Evolutionary conservation across 371 early-diverging fungal species (phyloP).

Genomic region (Zancudomyces culisetae): DNA sequence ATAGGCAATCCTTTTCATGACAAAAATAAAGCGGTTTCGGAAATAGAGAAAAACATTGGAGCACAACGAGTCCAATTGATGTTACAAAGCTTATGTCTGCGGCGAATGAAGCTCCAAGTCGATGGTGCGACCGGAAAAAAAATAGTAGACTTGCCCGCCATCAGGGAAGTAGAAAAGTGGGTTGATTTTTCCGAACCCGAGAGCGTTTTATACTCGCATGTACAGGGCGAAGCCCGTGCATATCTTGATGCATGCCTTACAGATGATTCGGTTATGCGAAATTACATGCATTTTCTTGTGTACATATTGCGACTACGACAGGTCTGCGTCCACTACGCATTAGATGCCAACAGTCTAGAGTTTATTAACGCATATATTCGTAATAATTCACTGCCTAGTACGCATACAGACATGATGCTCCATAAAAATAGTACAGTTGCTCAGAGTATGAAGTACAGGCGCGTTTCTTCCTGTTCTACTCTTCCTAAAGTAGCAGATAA

Average conservation of each 20-base stretch:
- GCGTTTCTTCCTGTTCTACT: no score
- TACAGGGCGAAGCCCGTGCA: conserved; percentile 17
- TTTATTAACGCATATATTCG: background rate
- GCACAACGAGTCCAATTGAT: conserved; percentile 15
- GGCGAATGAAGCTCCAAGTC: conserved; percentile 21
- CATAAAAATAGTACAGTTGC: no score
- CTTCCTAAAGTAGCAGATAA: no score
- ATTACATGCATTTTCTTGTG: conserved; percentile 25
- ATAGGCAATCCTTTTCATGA: conserved; percentile 30
- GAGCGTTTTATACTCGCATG: conserved; percentile 14
- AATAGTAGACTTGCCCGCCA: conserved; percentile 29
- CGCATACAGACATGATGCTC: no score
- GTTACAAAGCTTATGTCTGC: conserved; percentile 19
- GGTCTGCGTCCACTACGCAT: conserved; percentile 27
- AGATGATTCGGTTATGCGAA: conserved; percentile 17
- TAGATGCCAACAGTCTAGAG: background rate
- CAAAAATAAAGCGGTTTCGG: conserved; percentile 19
- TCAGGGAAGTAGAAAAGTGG: conserved; percentile 17
- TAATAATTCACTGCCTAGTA: no score
- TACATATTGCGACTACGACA: conserved; percentile 28
- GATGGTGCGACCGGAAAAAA: conserved; percentile 13
- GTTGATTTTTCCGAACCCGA: conserved; percentile 22
- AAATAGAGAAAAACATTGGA: conserved; percentile 18
- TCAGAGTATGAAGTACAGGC: no score
- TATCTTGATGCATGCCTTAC: conserved; percentile 10